Percentiles rank a stretch among this genome's conserved stretches.
phyloP scores from a whole-genome alignment of 106 monocot genomes.

The Allium sativum region DNA sequence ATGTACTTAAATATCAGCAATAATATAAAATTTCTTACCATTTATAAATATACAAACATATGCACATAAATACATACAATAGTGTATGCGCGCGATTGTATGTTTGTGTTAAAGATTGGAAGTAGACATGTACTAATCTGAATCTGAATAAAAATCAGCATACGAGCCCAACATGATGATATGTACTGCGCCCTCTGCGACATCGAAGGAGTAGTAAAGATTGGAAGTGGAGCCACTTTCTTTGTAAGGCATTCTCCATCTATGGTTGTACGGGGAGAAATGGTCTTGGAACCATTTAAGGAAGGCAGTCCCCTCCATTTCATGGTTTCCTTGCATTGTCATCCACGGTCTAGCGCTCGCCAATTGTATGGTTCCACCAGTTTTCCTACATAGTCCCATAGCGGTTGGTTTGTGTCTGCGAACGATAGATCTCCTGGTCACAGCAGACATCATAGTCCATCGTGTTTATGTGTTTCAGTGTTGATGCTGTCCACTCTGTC shows the following conservation, averaged over 20 bases:
- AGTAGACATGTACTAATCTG: too few relatives aligned
- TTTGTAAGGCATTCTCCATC: conserved; percentile 56
- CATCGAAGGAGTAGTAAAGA: conserved; percentile 59
- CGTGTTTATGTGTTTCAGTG: conserved; percentile 21
- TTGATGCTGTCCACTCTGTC: conserved; percentile 47
- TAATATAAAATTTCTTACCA: too few relatives aligned
- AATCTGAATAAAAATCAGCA: conserved; percentile 27
- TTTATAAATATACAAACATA: too few relatives aligned
- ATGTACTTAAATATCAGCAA: too few relatives aligned
- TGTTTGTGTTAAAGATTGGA: too few relatives aligned
- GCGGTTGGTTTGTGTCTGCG: conserved; percentile 29
- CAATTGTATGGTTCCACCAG: conserved; percentile 35
- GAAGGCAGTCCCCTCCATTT: conserved; percentile 37
- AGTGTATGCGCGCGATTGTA: too few relatives aligned
- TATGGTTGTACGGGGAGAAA: conserved; percentile 44
- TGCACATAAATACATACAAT: too few relatives aligned
- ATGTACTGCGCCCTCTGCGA: conserved; percentile 31
- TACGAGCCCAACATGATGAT: conserved; percentile 56
- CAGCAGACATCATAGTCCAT: conserved; percentile 37
- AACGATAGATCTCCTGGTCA: conserved; percentile 48
- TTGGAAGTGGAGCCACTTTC: conserved; percentile 34
- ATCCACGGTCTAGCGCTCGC: conserved; percentile 49
- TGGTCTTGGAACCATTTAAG: conserved; percentile 4
- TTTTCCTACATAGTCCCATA: conserved; percentile 46
- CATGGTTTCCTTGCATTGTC: conserved; percentile 58